phyloP scores from a whole-genome alignment of 192 early-diverging fungal genomes.

The Mortierella hygrophila region DNA sequence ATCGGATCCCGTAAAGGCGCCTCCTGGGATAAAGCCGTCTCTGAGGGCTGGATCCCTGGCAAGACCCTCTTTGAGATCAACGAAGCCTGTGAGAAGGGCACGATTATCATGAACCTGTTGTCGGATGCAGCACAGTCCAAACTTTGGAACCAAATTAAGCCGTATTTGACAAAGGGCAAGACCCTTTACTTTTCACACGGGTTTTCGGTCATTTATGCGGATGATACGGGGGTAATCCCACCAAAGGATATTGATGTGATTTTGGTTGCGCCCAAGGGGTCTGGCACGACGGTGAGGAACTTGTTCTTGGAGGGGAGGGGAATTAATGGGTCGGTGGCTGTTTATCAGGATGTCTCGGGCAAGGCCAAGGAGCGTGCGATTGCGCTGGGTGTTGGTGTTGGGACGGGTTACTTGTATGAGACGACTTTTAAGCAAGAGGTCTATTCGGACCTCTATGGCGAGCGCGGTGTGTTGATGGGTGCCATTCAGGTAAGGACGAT shows the following conservation, averaged over 20 bases:
- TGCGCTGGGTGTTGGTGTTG: conserved; percentile 93
- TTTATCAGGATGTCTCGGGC: conserved; percentile 94
- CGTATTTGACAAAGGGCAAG: conserved; percentile 94
- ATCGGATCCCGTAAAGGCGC: conserved; percentile 92
- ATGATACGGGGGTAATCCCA: conserved; percentile 91
- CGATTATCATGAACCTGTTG: conserved; percentile 94
- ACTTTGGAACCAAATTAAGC: conserved; percentile 88
- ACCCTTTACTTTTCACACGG: conserved; percentile 99
- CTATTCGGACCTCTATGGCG: conserved; percentile 95
- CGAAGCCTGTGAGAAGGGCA: conserved; percentile 91
- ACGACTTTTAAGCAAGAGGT: conserved; percentile 98
- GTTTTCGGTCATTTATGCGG: conserved; percentile 93
- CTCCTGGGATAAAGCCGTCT: conserved; percentile 91
- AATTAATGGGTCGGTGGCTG: conserved; percentile 97
- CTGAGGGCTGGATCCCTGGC: conserved; percentile 96
- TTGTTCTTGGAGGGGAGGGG: conserved; percentile 97
- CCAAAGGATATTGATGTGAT: conserved; percentile 96
- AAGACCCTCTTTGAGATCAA: conserved; percentile 95
- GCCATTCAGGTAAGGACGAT: conserved; percentile 82
- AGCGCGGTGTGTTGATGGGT: conserved; percentile 98
- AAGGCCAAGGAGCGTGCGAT: conserved; percentile 94
- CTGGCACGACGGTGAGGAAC: conserved; percentile 94
- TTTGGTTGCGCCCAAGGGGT: conserved; percentile 96
- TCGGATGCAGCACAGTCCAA: conserved; percentile 97
- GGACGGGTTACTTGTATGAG: conserved; percentile 97